phyloP scores from a whole-genome alignment of 2,329 filamentous ascomycete genomes.

The Diaporthe sp. region DNA sequence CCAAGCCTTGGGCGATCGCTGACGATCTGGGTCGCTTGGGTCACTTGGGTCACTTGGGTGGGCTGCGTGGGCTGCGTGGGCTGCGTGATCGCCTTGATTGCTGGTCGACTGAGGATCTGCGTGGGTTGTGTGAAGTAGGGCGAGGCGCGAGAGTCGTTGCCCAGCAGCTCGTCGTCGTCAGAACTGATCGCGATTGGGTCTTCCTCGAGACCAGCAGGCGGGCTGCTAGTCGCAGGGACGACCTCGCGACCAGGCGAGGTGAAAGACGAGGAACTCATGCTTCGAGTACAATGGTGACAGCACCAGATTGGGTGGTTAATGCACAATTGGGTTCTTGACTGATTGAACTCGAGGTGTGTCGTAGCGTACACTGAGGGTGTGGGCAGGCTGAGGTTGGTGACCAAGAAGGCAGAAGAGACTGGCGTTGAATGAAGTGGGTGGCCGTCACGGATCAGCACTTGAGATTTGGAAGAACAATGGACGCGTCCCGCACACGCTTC shows the following conservation, averaged over 20 bases:
- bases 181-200: conserved; percentile 34
- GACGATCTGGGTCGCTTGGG: conserved; percentile 55
- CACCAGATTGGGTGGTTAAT: neutral
- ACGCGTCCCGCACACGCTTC: no score
- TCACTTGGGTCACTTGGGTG: conserved; percentile 54
- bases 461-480: no score
- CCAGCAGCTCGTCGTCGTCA: conserved; percentile 32
- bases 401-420: neutral
- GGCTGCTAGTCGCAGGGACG: conserved; percentile 31
- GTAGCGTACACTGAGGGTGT: neutral
- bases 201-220: conserved; percentile 13
- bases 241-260: conserved; percentile 36
- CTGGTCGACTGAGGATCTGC: conserved; percentile 43
- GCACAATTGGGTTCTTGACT: neutral
- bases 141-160: conserved; percentile 48
- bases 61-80: conserved; percentile 60
- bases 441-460: neutral
- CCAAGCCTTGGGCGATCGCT: conserved; percentile 54
- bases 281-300: conserved; percentile 24
- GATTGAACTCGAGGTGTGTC: neutral
- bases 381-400: neutral
- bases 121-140: conserved; percentile 58
- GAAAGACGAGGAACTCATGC: conserved; percentile 38
- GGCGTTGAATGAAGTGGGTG: neutral
- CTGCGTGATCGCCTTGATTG: conserved; percentile 43